Percentiles rank a stretch among this genome's conserved stretches.
phyloP scores from a whole-genome alignment of 768 basidiomycete species.

The Sporobolomyces pararoseus region DNA sequence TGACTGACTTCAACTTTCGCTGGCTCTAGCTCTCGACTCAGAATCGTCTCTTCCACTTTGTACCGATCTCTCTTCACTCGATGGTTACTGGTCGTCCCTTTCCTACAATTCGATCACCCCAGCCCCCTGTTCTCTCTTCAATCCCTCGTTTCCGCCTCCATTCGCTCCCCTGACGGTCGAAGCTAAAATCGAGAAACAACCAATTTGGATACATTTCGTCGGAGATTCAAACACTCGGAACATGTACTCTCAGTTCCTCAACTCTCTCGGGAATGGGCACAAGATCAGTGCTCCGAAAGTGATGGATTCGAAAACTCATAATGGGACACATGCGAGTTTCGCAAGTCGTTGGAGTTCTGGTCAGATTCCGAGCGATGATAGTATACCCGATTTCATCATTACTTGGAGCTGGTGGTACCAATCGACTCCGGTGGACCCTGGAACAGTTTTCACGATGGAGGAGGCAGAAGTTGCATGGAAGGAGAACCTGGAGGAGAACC shows the following conservation, averaged over 20 bases:
- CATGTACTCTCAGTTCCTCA: constrained; percentile 18
- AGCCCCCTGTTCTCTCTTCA: constrained; percentile 19
- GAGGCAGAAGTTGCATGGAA: background rate
- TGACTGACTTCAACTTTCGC: too few species aligned
- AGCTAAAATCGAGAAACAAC: background rate
- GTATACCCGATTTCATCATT: constrained; percentile 10
- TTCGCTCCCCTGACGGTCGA: background rate
- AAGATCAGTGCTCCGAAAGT: constrained; percentile 11
- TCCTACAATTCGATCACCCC: constrained; percentile 1
- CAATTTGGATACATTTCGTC: constrained; percentile 37
- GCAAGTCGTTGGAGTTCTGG: constrained; percentile 21
- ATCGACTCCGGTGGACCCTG: background rate
- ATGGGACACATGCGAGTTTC: constrained; percentile 23
- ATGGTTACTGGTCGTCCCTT: constrained; percentile 28
- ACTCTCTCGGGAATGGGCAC: constrained; percentile 19
- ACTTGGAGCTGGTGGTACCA: constrained; percentile 40
- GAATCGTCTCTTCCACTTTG: constrained; percentile 2
- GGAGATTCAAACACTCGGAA: constrained; percentile 42
- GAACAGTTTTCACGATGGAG: background rate
- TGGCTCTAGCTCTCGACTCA: background rate
- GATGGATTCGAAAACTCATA: constrained; percentile 30
- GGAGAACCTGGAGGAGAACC: constrained; percentile 11
- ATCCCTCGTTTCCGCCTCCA: constrained; percentile 10
- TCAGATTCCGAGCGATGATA: background rate
- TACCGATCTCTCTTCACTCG: constrained; percentile 22